These are phyloP conservation scores for Pythium scleroteichum DNA, from an alignment of 352 stramenopile genomes.

Conservation along the genomic window DNA sequence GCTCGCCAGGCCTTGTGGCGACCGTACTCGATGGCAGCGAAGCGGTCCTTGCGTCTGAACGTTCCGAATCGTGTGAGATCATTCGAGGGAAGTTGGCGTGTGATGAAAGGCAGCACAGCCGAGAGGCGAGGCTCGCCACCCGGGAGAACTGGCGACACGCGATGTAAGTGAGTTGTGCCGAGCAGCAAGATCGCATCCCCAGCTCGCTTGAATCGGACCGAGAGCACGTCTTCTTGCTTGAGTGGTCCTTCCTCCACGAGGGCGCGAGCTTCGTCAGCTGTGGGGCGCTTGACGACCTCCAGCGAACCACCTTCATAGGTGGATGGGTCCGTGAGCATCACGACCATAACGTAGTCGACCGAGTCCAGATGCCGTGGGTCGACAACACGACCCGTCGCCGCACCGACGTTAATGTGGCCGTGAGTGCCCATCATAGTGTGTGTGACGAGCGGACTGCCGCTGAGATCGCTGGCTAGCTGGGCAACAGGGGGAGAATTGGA, in stretches of 20 bases:
- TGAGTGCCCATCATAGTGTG: conserved; percentile 24
- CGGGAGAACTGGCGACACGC: conserved; percentile 23
- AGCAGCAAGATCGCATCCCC: conserved; percentile 25
- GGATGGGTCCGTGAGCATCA: conserved; percentile 27
- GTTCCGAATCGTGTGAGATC: conserved; percentile 28
- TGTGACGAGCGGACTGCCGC: conserved; percentile 20
- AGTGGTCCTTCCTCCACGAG: conserved; percentile 23
- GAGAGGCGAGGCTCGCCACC: conserved; percentile 22
- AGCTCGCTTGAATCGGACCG: conserved; percentile 24
- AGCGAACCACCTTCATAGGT: conserved; percentile 27
- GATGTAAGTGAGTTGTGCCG: conserved; percentile 27
- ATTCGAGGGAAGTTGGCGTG: conserved; percentile 22
- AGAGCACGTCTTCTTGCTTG: conserved; percentile 16
- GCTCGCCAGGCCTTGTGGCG: conserved; percentile 31
- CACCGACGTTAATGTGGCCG: conserved; percentile 30
- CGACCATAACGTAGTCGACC: conserved; percentile 33
- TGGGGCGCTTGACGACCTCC: conserved; percentile 25
- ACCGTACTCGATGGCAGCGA: conserved; percentile 25
- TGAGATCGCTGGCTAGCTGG: conserved; percentile 20
- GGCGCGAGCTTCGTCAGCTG: conserved; percentile 9
- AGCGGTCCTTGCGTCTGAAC: conserved; percentile 32
- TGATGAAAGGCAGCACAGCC: conserved; percentile 29
- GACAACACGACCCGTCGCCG: conserved; percentile 22
- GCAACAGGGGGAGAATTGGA: conserved; percentile 16
- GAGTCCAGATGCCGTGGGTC: conserved; percentile 31